Evolutionary conservation across 768 basidiomycete species (phyloP).

Genomic region (Termitomyces heimii): DNA sequence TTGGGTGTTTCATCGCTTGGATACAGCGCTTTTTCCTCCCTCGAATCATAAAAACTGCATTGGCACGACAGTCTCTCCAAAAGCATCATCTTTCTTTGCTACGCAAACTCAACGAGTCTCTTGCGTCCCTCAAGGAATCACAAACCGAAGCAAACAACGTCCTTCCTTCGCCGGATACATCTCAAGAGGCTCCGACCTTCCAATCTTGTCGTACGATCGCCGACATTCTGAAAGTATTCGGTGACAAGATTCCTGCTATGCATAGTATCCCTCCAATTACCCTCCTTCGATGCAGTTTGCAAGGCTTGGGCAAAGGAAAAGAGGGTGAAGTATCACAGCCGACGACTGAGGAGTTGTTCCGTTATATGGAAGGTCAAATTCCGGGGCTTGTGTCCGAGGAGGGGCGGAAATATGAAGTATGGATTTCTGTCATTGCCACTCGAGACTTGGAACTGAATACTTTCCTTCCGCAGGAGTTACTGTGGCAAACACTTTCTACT

Average conservation of each 20-base stretch:
- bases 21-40: slow-evolving; percentile 64
- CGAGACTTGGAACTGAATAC: background rate
- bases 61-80: slow-evolving; percentile 57
- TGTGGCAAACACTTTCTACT: slow-evolving; percentile 59
- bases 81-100: slow-evolving; percentile 56
- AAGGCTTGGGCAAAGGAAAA: slow-evolving; percentile 36
- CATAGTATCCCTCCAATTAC: slow-evolving; percentile 42
- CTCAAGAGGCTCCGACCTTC: slow-evolving; percentile 42
- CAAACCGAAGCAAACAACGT: slow-evolving; percentile 51
- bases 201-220: slow-evolving; percentile 39
- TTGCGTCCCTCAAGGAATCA: slow-evolving; percentile 46
- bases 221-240: slow-evolving; percentile 27
- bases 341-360: slow-evolving; percentile 56
- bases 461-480: slow-evolving; percentile 27
- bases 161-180: slow-evolving; percentile 48
- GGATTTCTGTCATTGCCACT: slow-evolving; percentile 4
- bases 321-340: slow-evolving; percentile 30
- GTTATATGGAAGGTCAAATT: slow-evolving; percentile 48
- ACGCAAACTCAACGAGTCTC: slow-evolving; percentile 45
- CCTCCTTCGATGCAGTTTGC: slow-evolving; percentile 58
- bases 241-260: slow-evolving; percentile 22
- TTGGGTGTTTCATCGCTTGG: background rate
- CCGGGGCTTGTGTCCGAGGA: slow-evolving; percentile 51
- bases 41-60: slow-evolving; percentile 48
- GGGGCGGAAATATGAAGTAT: slow-evolving; percentile 50